Evolutionary conservation across 1,284 basidiomycete species (phyloP).

Genomic region (Gomphus bonarii): DNA sequence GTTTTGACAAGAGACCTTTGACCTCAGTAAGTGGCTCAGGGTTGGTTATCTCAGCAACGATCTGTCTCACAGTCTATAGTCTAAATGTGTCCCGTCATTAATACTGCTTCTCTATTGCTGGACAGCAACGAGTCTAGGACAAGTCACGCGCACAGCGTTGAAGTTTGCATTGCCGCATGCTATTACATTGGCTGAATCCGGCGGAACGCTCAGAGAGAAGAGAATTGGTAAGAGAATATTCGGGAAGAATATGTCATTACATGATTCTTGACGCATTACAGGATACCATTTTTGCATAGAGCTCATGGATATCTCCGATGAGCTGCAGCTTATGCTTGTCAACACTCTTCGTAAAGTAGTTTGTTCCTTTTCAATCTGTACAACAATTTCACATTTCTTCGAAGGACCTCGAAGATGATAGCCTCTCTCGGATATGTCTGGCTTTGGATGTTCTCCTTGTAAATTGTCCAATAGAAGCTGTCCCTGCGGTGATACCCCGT

Average conservation of each 20-base stretch:
- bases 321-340: constrained; percentile 70
- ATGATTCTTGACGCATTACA: constrained; percentile 20
- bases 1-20: constrained; percentile 36
- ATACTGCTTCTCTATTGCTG: constrained; percentile 61
- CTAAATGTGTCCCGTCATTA: constrained; percentile 23
- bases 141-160: constrained; percentile 32
- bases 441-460: constrained; percentile 58
- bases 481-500: constrained; percentile 62
- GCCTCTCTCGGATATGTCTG: constrained; percentile 47
- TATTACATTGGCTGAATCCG: constrained; percentile 59
- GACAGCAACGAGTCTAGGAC: constrained; percentile 34
- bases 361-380: no score
- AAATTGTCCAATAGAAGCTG: constrained; percentile 47
- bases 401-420: constrained; percentile 54
- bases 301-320: constrained; percentile 54
- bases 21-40: constrained; percentile 33
- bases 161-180: constrained; percentile 64
- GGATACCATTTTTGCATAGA: constrained; percentile 69
- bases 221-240: constrained; percentile 43
- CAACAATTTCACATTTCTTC: constrained; percentile 7
- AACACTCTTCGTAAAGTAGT: constrained; percentile 69
- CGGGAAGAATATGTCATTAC: constrained; percentile 2
- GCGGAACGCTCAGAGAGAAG: constrained; percentile 48
- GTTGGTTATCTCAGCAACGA: constrained; percentile 33
- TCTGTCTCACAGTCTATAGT: constrained; percentile 36